Evolutionary conservation across 805 yeast species (phyloP).

Genomic region (Candida stauntonica): DNA sequence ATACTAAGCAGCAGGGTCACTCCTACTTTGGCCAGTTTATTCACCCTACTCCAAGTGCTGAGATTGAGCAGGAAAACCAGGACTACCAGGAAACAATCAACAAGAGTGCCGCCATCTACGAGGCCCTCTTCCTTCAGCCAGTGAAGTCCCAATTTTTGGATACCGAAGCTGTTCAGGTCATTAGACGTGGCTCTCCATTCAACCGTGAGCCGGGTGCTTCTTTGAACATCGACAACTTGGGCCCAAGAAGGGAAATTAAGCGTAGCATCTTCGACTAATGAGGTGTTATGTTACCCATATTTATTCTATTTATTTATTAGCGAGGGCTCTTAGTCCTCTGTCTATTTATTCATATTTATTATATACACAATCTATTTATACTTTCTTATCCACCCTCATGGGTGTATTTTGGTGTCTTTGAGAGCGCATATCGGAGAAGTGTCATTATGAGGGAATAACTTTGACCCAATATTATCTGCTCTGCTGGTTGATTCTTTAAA

Average conservation of each 20-base stretch:
- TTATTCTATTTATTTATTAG: slow-evolving; percentile 8
- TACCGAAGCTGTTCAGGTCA: slow-evolving; percentile 7
- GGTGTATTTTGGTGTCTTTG: too few relatives aligned
- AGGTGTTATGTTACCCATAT: too few relatives aligned
- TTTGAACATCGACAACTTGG: slow-evolving; percentile 11
- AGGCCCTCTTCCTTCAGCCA: slow-evolving; percentile 12
- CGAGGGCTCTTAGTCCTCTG: too few relatives aligned
- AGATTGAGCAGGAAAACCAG: slow-evolving; percentile 5
- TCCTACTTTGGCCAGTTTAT: slow-evolving; percentile 16
- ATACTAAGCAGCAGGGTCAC: slow-evolving; percentile 9
- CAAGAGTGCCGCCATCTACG: slow-evolving; percentile 11
- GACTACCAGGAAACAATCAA: slow-evolving; percentile 11
- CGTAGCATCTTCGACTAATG: slow-evolving; percentile 17
- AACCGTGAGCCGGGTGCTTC: slow-evolving; percentile 16
- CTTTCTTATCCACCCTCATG: too few relatives aligned
- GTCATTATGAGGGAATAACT: too few relatives aligned
- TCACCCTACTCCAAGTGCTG: slow-evolving; percentile 8
- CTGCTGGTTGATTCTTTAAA: too few relatives aligned
- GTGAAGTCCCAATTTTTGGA: slow-evolving; percentile 12
- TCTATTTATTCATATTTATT: background rate
- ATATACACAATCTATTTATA: too few relatives aligned
- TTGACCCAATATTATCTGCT: too few relatives aligned
- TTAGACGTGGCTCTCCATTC: slow-evolving; percentile 17
- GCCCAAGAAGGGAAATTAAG: slow-evolving; percentile 17
- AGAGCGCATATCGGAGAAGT: too few relatives aligned